Evolutionary conservation across 768 basidiomycete genomes (phyloP).

Genomic region (Lactarius indigo): DNA sequence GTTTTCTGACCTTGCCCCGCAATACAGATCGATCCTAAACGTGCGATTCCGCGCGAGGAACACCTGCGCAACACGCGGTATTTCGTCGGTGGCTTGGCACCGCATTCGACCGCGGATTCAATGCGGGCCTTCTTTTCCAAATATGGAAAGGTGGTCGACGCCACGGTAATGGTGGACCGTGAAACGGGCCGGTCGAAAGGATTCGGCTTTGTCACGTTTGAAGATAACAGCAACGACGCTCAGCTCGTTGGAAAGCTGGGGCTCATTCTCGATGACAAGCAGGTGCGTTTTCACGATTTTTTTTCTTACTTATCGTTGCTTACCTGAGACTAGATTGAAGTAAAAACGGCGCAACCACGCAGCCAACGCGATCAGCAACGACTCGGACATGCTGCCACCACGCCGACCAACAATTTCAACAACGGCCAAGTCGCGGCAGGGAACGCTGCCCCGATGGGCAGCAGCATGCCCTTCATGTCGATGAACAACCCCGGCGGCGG

Average conservation of each 20-base stretch:
- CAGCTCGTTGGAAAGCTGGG: slow-evolving; percentile 88
- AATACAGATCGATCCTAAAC: slow-evolving; percentile 99
- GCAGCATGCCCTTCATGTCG: slow-evolving; percentile 40
- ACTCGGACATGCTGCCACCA: slow-evolving; percentile 5
- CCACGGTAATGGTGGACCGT: slow-evolving; percentile 97
- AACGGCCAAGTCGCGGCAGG: slow-evolving; percentile 29
- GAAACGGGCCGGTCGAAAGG: slow-evolving; percentile 94
- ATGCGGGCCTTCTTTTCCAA: slow-evolving; percentile 92
- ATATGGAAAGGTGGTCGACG: slow-evolving; percentile 94
- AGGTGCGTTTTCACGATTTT: slow-evolving; percentile 56
- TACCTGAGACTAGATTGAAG: slow-evolving; percentile 69
- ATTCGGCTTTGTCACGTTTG: slow-evolving; percentile 96
- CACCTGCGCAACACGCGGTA: slow-evolving; percentile 91
- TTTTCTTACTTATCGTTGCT: neutral
- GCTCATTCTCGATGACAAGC: slow-evolving; percentile 77
- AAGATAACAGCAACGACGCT: slow-evolving; percentile 81
- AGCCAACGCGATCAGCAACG: slow-evolving; percentile 69
- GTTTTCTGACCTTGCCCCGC: slow-evolving; percentile 5
- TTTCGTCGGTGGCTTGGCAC: slow-evolving; percentile 92
- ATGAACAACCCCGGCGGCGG: slow-evolving; percentile 26
- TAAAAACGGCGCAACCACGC: slow-evolving; percentile 92
- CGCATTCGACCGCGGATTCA: slow-evolving; percentile 87
- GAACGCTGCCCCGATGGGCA: slow-evolving; percentile 31
- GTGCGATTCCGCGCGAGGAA: slow-evolving; percentile 95
- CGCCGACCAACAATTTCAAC: slow-evolving; percentile 26